Conservation (phyloP, 257 asterid genomes). For the Forsythia viridissima region DNA sequence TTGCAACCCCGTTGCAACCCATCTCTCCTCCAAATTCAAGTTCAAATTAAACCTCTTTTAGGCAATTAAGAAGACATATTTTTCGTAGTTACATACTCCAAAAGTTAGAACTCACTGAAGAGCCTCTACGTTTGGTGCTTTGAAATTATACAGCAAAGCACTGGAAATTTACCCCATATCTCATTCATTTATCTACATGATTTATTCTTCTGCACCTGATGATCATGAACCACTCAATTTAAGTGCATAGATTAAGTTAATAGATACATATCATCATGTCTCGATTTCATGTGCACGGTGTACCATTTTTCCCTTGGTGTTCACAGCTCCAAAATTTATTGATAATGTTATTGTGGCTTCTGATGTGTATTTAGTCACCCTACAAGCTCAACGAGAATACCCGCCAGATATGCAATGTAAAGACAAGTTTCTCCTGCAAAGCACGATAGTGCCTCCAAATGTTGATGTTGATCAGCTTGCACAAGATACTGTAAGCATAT, state of each 20-base stretch:
- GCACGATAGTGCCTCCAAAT: constrained; percentile 53
- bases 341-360: background rate
- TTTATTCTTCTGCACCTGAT: background rate
- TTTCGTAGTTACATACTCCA: background rate
- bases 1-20: background rate
- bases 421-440: constrained; percentile 80
- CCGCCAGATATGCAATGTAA: constrained; percentile 78
- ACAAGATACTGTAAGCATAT: constrained; percentile 55
- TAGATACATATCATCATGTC: background rate
- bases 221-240: background rate
- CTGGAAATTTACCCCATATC: background rate
- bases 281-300: background rate
- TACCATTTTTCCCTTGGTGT: background rate
- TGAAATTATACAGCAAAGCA: background rate
- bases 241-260: background rate
- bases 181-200: background rate
- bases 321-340: background rate
- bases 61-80: background rate
- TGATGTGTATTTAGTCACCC: constrained; percentile 55
- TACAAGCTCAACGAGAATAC: constrained; percentile 74
- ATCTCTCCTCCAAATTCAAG: background rate
- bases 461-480: constrained; percentile 64
- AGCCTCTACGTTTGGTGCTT: background rate
- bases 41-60: background rate
- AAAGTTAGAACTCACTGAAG: background rate